Percentiles rank a stretch among this genome's conserved stretches.
phyloP scores from a whole-genome alignment of 2,329 filamentous ascomycete species.

The Calonectria crousiana region DNA sequence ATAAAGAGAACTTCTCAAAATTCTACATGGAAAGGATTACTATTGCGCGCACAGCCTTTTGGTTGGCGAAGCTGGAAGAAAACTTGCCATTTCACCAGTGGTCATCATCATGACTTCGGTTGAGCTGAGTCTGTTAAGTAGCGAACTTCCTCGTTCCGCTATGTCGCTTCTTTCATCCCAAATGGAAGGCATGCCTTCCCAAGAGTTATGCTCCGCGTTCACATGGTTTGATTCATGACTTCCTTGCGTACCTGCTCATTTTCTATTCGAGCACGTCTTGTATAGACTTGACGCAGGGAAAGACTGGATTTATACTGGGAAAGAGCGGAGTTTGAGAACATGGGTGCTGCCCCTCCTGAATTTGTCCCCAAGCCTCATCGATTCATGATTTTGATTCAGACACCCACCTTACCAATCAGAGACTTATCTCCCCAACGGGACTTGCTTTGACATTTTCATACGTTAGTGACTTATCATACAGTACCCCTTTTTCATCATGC shows the following conservation, averaged over 20 bases:
- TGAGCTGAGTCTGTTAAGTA: neutral
- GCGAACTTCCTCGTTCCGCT: neutral
- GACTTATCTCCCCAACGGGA: neutral
- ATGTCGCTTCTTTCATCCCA: neutral
- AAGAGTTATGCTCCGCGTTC: neutral
- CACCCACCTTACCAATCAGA: neutral
- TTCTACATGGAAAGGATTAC: slow-evolving; percentile 49
- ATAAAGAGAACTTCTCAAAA: slow-evolving; percentile 40
- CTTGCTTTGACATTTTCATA: neutral
- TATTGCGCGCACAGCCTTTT: slow-evolving; percentile 45
- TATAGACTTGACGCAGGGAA: neutral
- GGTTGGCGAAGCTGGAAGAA: slow-evolving; percentile 41
- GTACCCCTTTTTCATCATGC: neutral
- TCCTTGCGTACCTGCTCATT: neutral
- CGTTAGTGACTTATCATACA: neutral
- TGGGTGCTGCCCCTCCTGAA: neutral
- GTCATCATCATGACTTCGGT: neutral
- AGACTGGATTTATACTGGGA: neutral
- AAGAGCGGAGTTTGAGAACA: neutral
- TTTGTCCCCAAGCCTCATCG: neutral
- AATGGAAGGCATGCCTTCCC: neutral
- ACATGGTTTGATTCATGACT: neutral
- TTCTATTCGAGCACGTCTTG: neutral
- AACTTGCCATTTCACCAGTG: slow-evolving; percentile 5
- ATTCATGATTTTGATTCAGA: neutral